Evolutionary conservation across 768 basidiomycete species (phyloP).

Genomic region (Psilocybe sp.): DNA sequence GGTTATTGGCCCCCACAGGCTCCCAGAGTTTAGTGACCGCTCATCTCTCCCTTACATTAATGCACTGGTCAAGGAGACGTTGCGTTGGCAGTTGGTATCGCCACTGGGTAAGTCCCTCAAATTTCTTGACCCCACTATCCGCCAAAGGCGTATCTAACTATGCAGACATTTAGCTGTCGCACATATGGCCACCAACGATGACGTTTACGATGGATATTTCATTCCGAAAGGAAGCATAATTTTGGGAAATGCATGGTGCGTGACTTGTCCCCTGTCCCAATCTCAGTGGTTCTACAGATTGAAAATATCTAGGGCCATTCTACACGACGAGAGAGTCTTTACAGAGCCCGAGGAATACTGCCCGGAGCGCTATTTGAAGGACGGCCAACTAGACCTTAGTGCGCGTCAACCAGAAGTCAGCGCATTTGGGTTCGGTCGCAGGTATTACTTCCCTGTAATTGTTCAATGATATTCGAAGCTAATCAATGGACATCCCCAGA

Average conservation of each 20-base stretch:
- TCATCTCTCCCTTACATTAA: too few species aligned
- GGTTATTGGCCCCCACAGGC: too few species aligned
- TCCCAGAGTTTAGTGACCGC: too few species aligned
- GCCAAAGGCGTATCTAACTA: not conserved
- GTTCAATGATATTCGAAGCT: too few species aligned
- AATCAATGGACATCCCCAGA: conserved; percentile 7
- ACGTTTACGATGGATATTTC: conserved; percentile 26
- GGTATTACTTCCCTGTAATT: too few species aligned
- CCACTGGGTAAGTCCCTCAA: too few species aligned
- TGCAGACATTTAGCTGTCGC: conserved; percentile 11
- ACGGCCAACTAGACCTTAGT: conserved; percentile 18
- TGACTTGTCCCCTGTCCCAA: not conserved
- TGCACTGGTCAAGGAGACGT: too few species aligned
- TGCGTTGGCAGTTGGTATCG: too few species aligned
- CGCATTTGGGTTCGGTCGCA: conserved; percentile 31
- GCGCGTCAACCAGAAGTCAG: conserved; percentile 22
- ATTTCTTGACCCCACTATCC: not conserved
- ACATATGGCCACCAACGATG: conserved; percentile 24
- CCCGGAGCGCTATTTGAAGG: conserved; percentile 29
- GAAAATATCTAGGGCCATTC: conserved; percentile 10
- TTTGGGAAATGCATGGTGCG: conserved; percentile 27
- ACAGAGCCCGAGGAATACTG: conserved; percentile 30
- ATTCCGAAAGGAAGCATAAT: conserved; percentile 28
- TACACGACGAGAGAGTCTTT: conserved; percentile 36
- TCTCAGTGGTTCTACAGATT: not conserved